Conservation (phyloP, 1,284 basidiomycete species). For the Meripilus lineatus region DNA sequence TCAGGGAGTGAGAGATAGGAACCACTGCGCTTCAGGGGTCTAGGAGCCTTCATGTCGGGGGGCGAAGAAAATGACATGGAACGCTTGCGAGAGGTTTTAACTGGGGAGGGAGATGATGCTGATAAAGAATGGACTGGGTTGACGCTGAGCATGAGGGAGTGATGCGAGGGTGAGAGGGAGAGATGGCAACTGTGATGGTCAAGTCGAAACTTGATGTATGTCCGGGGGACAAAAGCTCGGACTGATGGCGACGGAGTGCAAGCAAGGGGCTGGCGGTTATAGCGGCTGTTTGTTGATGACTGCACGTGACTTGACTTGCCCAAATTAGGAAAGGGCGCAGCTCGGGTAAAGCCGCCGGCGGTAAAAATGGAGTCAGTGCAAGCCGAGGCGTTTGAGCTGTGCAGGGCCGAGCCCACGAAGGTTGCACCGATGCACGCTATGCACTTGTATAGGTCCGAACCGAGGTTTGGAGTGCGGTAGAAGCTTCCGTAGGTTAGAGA, state of each 20-base stretch:
- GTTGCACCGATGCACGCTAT: too few relatives aligned
- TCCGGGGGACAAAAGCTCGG: not conserved
- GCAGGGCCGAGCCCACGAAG: too few relatives aligned
- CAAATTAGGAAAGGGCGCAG: too few relatives aligned
- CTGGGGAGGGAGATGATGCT: slow-evolving; percentile 9
- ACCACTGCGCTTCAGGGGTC: slow-evolving; percentile 27
- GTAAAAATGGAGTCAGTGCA: too few relatives aligned
- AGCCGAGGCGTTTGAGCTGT: too few relatives aligned
- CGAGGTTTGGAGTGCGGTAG: too few relatives aligned
- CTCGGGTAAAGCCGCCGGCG: too few relatives aligned
- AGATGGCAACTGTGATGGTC: slow-evolving; percentile 10
- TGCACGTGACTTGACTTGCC: too few relatives aligned
- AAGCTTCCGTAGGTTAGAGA: too few relatives aligned
- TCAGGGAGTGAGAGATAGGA: slow-evolving; percentile 29
- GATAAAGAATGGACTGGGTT: slow-evolving; percentile 19
- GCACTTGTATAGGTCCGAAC: too few relatives aligned
- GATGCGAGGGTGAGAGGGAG: slow-evolving; percentile 9
- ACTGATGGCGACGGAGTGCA: not conserved
- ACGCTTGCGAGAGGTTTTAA: slow-evolving; percentile 24
- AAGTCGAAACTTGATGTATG: not conserved
- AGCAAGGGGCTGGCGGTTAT: not conserved
- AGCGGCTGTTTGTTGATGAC: too few relatives aligned
- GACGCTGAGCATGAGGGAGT: slow-evolving; percentile 13
- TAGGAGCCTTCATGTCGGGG: slow-evolving; percentile 20
- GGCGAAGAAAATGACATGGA: slow-evolving; percentile 30